Evolutionary conservation across 139 green algal genomes (phyloP).

Genomic region (Chlamydomonas sp.): DNA sequence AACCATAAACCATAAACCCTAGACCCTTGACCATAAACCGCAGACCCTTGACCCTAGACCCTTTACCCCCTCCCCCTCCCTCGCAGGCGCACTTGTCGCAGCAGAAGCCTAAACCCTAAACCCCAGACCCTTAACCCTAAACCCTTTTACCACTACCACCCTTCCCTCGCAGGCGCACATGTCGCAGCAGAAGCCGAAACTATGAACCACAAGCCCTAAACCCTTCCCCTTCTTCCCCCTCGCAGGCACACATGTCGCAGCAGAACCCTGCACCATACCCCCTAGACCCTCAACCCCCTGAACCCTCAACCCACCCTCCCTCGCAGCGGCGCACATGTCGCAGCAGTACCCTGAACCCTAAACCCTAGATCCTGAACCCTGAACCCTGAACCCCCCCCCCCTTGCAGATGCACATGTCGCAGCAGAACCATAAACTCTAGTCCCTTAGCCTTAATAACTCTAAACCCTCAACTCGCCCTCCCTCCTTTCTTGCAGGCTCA

Average conservation of each 20-base stretch:
- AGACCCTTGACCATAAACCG: too few species aligned
- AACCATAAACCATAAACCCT: too few species aligned
- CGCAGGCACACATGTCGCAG: neutral
- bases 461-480: neutral
- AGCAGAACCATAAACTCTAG: neutral
- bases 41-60: neutral
- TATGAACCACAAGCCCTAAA: too few species aligned
- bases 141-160: neutral
- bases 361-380: neutral
- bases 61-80: neutral
- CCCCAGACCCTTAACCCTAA: neutral
- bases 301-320: neutral
- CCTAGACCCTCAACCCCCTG: neutral
- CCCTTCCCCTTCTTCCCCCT: too few species aligned
- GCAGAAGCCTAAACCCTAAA: neutral
- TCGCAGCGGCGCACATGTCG: neutral
- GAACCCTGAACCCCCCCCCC: neutral
- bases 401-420: neutral
- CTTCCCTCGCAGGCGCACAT: conserved; percentile 72
- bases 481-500: conserved; percentile 61
- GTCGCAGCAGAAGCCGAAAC: conserved; percentile 46
- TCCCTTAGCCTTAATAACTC: neutral
- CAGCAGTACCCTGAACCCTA: too few species aligned
- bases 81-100: neutral
- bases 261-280: too few species aligned